Evolutionary conservation across 176 grass and related monocot genomes (phyloP).

Genomic region (Avena insularis): DNA sequence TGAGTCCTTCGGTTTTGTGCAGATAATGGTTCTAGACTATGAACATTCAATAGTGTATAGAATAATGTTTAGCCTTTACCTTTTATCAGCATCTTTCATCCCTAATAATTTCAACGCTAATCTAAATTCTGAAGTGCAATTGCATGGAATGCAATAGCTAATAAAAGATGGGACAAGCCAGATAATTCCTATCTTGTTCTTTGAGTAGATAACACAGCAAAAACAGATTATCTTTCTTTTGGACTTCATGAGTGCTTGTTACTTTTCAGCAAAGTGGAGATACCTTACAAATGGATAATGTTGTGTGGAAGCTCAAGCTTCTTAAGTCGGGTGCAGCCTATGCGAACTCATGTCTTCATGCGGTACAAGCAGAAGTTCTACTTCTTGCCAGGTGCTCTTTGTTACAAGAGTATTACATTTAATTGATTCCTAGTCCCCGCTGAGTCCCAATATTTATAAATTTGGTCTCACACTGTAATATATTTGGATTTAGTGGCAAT

Average conservation of each 20-base stretch:
- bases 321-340: constrained; percentile 81
- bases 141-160: not conserved
- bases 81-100: not conserved
- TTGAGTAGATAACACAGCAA: not conserved
- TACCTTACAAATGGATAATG: constrained; percentile 71
- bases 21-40: not conserved
- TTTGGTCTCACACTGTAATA: constrained; percentile 13
- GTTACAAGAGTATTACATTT: not conserved
- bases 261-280: constrained; percentile 60
- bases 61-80: not conserved
- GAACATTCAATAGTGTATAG: no score
- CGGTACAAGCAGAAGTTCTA: constrained; percentile 78
- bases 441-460: no score
- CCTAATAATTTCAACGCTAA: not conserved
- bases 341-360: constrained; percentile 83
- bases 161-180: not conserved
- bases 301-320: constrained; percentile 86
- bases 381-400: constrained; percentile 70
- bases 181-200: not conserved
- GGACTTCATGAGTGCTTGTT: not conserved
- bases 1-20: not conserved
- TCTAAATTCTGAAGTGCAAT: not conserved
- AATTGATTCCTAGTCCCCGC: not conserved
- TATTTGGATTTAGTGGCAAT: constrained; percentile 61
- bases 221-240: not conserved